Conservation (phyloP, 352 stramenopile species). For the Achlya hypogyna region DNA sequence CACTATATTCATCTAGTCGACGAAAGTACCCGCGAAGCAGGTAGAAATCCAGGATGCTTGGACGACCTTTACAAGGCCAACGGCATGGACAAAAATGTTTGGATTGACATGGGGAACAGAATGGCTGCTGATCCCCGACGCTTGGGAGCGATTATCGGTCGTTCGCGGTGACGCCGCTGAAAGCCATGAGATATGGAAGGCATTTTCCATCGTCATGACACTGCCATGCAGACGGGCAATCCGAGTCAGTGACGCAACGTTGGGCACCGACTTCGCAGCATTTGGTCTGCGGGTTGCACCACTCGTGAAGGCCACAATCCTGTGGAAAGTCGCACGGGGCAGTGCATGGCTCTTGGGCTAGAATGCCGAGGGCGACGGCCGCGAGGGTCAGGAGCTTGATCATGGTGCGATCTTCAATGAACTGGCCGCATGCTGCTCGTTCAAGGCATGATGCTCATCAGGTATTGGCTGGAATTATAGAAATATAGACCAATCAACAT, state of each 20-base stretch:
- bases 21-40: no score
- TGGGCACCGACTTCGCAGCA: not conserved
- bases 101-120: not conserved
- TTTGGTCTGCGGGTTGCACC: slow-evolving; percentile 4
- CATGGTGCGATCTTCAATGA: not conserved
- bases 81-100: not conserved
- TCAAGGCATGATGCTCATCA: not conserved
- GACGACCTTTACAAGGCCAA: no score
- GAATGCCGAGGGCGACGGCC: not conserved
- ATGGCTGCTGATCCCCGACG: not conserved
- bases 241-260: not conserved
- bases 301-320: slow-evolving; percentile 1
- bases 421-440: not conserved
- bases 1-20: no score
- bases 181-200: not conserved
- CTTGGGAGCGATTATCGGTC: not conserved
- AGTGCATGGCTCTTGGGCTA: not conserved
- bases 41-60: not conserved
- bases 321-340: slow-evolving; percentile 5
- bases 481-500: not conserved
- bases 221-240: not conserved
- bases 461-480: not conserved
- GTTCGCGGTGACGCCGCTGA: not conserved
- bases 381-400: not conserved
- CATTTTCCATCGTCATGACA: not conserved